Evolutionary conservation across 805 yeast species (phyloP).

Genomic region (Limtongozyma cylindracea): DNA sequence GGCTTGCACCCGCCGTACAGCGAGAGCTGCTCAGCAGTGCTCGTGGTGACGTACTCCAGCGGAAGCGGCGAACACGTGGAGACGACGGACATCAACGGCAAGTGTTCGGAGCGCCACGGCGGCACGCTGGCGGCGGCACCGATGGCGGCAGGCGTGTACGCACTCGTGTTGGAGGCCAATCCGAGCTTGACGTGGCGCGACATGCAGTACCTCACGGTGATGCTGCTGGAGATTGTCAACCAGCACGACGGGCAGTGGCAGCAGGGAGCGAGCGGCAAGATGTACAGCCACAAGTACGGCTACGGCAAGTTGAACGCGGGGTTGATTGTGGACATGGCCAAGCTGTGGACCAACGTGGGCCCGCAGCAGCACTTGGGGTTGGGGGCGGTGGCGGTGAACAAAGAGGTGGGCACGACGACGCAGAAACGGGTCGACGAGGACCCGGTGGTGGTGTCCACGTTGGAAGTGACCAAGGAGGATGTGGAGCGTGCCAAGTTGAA

Average conservation of each 20-base stretch:
- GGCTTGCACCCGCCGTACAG: constrained; percentile 79
- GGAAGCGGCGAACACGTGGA: constrained; percentile 79
- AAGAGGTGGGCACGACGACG: constrained; percentile 3
- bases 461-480: constrained; percentile 18
- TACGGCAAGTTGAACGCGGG: constrained; percentile 82
- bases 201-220: constrained; percentile 60
- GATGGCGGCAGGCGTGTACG: constrained; percentile 85
- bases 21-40: constrained; percentile 83
- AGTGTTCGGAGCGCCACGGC: constrained; percentile 60
- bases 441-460: constrained; percentile 6
- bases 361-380: constrained; percentile 70
- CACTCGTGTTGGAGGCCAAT: constrained; percentile 60
- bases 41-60: constrained; percentile 82
- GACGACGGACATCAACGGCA: constrained; percentile 52
- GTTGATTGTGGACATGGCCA: constrained; percentile 44
- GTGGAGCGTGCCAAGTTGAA: constrained; percentile 33
- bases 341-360: constrained; percentile 60
- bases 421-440: constrained; percentile 1
- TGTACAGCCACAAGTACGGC: constrained; percentile 72
- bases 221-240: constrained; percentile 44
- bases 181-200: constrained; percentile 92
- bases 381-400: constrained; percentile 11
- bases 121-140: constrained; percentile 99
- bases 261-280: constrained; percentile 33
- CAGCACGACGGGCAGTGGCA: constrained; percentile 56